Percentiles rank a stretch among this genome's conserved stretches.
Evolutionary conservation across 1,139 yeast species (phyloP).

Genomic region (Yarrowia galli): DNA sequence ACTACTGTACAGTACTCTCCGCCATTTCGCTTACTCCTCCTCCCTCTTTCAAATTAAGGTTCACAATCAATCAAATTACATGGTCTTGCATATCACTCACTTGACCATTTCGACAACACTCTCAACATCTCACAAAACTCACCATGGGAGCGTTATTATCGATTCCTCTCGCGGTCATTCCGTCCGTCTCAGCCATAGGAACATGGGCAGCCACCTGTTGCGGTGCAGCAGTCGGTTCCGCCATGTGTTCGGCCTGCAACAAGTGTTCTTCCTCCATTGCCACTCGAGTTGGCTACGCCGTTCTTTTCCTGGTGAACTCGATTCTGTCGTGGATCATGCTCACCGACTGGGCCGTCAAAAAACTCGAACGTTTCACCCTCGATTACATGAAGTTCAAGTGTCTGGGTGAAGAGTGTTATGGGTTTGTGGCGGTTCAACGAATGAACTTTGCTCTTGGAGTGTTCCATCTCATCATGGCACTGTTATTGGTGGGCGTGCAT

Average conservation of each 20-base stretch:
- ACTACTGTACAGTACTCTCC: no score
- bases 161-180: conserved; percentile 60
- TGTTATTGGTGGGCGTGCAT: conserved; percentile 71
- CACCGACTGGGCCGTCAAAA: conserved; percentile 77
- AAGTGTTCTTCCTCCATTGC: conserved; percentile 75
- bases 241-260: conserved; percentile 62
- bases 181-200: conserved; percentile 57
- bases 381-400: conserved; percentile 71
- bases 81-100: conserved; percentile 1
- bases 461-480: conserved; percentile 76
- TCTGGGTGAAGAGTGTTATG: conserved; percentile 84
- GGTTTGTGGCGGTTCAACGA: conserved; percentile 92
- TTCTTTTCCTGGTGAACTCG: conserved; percentile 77
- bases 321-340: conserved; percentile 89
- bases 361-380: conserved; percentile 75
- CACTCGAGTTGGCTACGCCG: conserved; percentile 84
- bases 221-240: conserved; percentile 85
- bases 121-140: not conserved
- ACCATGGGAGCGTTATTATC: conserved; percentile 87
- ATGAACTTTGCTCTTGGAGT: conserved; percentile 87
- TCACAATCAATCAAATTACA: conserved; percentile 11
- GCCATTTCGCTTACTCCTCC: no score
- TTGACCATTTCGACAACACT: conserved; percentile 10
- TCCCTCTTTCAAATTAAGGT: not conserved
- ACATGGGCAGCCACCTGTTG: conserved; percentile 74